phyloP scores from a whole-genome alignment of 257 asterid species.

The Nicotiana undulata region DNA sequence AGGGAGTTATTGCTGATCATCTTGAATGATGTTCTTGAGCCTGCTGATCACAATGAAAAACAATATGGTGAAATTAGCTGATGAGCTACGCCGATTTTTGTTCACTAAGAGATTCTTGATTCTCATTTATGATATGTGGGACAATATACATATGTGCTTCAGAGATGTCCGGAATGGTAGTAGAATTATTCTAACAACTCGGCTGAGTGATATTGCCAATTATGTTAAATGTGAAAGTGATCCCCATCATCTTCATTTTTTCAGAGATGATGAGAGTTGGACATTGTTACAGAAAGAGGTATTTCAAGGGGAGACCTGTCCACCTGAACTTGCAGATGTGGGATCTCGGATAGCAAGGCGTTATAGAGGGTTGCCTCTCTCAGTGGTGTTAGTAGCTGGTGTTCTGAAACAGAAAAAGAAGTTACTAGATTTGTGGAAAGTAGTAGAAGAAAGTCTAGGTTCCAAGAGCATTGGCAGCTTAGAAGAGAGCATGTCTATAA shows the following conservation, averaged over 20 bases:
- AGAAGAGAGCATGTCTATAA: neutral
- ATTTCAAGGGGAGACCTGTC: neutral
- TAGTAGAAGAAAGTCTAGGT: neutral
- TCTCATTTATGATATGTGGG: neutral
- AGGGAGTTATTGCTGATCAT: neutral
- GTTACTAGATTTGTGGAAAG: neutral
- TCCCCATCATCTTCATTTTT: neutral
- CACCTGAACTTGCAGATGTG: neutral
- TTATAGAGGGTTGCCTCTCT: constrained; percentile 7
- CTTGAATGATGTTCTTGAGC: neutral
- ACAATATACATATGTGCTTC: neutral
- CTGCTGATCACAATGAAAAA: constrained; percentile 2
- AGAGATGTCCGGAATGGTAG: neutral
- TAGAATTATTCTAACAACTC: neutral
- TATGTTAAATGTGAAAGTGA: constrained; percentile 3
- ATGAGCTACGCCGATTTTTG: neutral
- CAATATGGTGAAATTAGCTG: neutral
- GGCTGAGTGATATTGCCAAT: neutral
- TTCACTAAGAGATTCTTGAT: neutral
- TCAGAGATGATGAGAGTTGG: constrained; percentile 7
- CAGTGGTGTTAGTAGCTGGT: constrained; percentile 2
- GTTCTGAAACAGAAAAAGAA: constrained; percentile 8
- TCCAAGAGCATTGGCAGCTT: neutral
- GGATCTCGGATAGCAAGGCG: neutral
- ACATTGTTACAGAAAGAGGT: neutral